A percentile compares a stretch with the other conserved stretches of the same genome.
phyloP scores from a whole-genome alignment of 345 rosid genomes.

The Arabis hirsuta region DNA sequence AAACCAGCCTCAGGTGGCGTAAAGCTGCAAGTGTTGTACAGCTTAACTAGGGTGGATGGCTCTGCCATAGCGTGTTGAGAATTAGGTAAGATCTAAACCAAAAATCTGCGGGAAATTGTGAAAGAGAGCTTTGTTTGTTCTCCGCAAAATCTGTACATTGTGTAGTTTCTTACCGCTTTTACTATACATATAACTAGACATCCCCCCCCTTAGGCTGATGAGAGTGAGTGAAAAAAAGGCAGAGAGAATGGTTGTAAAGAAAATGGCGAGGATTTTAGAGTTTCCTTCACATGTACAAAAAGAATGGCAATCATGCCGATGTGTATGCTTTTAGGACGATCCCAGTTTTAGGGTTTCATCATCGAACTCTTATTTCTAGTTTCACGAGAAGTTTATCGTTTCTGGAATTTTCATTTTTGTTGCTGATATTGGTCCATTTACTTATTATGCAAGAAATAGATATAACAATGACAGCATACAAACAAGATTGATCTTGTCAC shows the following conservation, averaged over 20 bases:
- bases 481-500: too few species aligned
- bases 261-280: slow-evolving; percentile 50
- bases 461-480: too few species aligned
- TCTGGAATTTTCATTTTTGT: not conserved
- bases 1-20: slow-evolving; percentile 36
- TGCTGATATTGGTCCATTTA: too few species aligned
- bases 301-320: slow-evolving; percentile 46
- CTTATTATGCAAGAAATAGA: not conserved
- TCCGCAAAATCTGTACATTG: slow-evolving; percentile 60
- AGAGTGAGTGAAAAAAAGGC: slow-evolving; percentile 40
- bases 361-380: too few species aligned
- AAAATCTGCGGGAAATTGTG: slow-evolving; percentile 44
- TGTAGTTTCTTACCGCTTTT: slow-evolving; percentile 64
- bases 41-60: slow-evolving; percentile 44
- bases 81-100: slow-evolving; percentile 53
- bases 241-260: slow-evolving; percentile 61
- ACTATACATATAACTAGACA: slow-evolving; percentile 54
- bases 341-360: slow-evolving; percentile 40
- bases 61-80: slow-evolving; percentile 49
- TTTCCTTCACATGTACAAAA: slow-evolving; percentile 46
- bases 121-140: slow-evolving; percentile 50
- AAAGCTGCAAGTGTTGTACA: slow-evolving; percentile 42
- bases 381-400: too few species aligned
- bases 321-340: slow-evolving; percentile 51
- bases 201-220: slow-evolving; percentile 43